These are phyloP conservation scores for Tetraselmis striata DNA, from an alignment of 139 green algal genomes.

Conservation along the genomic window DNA sequence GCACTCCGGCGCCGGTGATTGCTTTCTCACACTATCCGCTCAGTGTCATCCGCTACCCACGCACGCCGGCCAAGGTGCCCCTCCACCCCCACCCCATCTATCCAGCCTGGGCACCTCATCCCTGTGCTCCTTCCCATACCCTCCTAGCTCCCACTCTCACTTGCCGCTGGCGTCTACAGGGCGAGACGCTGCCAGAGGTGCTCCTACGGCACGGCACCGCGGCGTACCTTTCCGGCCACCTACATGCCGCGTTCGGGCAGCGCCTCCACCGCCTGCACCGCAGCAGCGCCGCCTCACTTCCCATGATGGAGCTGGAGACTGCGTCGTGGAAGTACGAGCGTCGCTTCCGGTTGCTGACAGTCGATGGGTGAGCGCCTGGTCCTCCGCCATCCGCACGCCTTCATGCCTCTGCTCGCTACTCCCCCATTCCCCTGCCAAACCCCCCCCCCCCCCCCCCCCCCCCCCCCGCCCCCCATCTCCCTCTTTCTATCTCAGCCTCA, in stretches of 20 bases:
- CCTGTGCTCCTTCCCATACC: no score
- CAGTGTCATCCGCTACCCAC: neutral
- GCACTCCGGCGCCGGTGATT: neutral
- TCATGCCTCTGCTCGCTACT: no score
- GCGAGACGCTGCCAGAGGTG: neutral
- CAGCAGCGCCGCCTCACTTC: neutral
- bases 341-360: slow-evolving; percentile 36
- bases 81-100: no score
- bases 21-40: neutral
- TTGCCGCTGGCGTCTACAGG: no score
- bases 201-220: neutral
- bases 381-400: no score
- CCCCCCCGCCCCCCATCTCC: no score
- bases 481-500: no score
- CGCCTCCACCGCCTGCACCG: slow-evolving; percentile 43
- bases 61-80: neutral
- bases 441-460: no score
- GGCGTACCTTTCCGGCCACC: slow-evolving; percentile 54
- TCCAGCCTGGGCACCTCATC: no score
- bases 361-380: no score
- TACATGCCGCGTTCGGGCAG: slow-evolving; percentile 57
- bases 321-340: slow-evolving; percentile 59
- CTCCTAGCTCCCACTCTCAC: no score
- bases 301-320: slow-evolving; percentile 53
- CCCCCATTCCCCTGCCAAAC: no score